Base-by-base conservation (phyloP, 805 yeast genomes). In the Kuraishia floccosa region DNA sequence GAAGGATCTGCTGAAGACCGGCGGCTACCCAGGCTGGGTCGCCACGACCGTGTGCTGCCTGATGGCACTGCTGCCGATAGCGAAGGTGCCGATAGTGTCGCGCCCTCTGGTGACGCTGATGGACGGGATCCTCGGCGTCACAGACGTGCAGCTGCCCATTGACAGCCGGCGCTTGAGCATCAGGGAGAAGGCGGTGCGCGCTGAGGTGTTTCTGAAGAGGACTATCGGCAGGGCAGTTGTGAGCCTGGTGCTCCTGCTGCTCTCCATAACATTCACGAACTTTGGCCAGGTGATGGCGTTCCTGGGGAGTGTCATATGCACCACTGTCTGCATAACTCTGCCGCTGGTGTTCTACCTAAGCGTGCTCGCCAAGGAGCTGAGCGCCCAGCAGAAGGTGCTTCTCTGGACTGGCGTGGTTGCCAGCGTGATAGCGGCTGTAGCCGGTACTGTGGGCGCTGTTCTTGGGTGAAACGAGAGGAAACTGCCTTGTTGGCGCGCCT, bases 211-310 rank as follows among this genome's bases (percentile, higher is more conserved):
- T 26, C 13, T 17, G 11, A 26, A 18, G 20, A 26, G 17, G 28
- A 20, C 42, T 4, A n/a, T 39, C 6, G 56, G 61, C 32, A 58
- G 70, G 24, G 20, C 69, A 4, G 22, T 52, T 0, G 74, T 81
- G n/a, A 78, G 80, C 44, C 51, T 65, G 0, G 30, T 65, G 4
- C 69, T 82, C 34, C 76, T 81, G 15, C 35, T 58, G 4, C 54
- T 79, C 30, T 75, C 93, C 1, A 64, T 80, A 18, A 30, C 72
- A 11, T 66, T 83, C 47, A 89, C 91, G 3, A 79, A 75, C 32
- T 86, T 86, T 49, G 96, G 85, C 45, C 72, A 72, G 41, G 65
- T 86, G 31, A 77, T 86, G 53, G 83, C 94, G 5, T 69, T 86
- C 28, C 52, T 84, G 41, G 96, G 96, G 6, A 71, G 89, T 4